A percentile compares a stretch with the other conserved stretches of the same genome.
These are phyloP conservation scores for Coleophoma crateriformis DNA, from an alignment of 2,329 filamentous ascomycete genomes.

Conservation along the genomic window DNA sequence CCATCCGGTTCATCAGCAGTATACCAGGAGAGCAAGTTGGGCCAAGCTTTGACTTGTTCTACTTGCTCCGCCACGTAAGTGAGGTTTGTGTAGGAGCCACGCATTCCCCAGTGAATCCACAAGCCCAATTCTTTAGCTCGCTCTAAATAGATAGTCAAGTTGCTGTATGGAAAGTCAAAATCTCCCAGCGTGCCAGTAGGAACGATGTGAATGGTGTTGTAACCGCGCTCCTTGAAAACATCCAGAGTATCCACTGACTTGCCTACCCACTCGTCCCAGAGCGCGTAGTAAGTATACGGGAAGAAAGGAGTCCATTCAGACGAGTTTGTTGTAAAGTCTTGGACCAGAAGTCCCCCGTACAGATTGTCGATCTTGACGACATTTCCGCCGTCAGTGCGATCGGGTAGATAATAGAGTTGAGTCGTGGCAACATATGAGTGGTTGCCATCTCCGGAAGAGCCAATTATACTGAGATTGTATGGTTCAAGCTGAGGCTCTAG, in stretches of 20 bases:
- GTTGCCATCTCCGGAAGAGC: constrained; percentile 20
- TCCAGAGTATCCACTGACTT: constrained; percentile 1
- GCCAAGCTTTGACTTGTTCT: constrained; percentile 7
- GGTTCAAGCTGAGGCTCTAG: constrained; percentile 23
- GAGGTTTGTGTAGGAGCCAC: constrained; percentile 3
- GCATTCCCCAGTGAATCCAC: constrained; percentile 1
- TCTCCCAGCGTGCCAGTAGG: constrained; percentile 28
- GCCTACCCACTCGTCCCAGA: constrained; percentile 29
- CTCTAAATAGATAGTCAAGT: not conserved
- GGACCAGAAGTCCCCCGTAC: constrained; percentile 35
- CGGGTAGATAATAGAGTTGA: constrained; percentile 32
- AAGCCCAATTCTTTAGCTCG: not conserved
- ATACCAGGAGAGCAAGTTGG: constrained; percentile 42
- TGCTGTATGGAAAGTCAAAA: constrained; percentile 8
- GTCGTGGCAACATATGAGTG: constrained; percentile 29
- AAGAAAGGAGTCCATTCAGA: constrained; percentile 27
- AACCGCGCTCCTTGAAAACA: constrained; percentile 24
- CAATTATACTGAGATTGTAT: constrained; percentile 30
- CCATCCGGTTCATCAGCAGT: constrained; percentile 46
- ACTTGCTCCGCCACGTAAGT: constrained; percentile 28
- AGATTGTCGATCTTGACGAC: constrained; percentile 37
- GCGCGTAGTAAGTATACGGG: constrained; percentile 40
- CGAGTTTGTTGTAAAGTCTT: constrained; percentile 20
- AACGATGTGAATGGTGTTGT: constrained; percentile 33
- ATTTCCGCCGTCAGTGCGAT: constrained; percentile 34